Percentiles rank a stretch among this genome's conserved stretches.
These are phyloP conservation scores for Solanum pimpinellifolium DNA, from an alignment of 257 asterid genomes.

Conservation along the genomic window DNA sequence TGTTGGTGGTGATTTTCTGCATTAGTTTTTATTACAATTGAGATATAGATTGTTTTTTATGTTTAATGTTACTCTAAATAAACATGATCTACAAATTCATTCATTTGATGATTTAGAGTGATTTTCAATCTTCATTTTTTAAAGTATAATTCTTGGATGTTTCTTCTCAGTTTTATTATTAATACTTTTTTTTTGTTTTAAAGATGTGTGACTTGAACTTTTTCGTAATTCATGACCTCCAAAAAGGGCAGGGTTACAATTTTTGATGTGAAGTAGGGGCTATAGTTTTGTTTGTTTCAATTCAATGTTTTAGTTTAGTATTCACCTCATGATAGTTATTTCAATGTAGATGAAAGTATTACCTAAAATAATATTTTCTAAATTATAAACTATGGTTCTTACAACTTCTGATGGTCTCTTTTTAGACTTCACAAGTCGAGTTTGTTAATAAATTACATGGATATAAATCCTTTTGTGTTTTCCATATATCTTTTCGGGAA, in stretches of 20 bases:
- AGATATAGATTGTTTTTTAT: background rate
- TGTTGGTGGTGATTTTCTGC: background rate
- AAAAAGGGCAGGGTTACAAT: background rate
- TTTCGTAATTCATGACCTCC: background rate
- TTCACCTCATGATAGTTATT: no score
- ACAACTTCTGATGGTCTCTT: no score
- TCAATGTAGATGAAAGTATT: no score
- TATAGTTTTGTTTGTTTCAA: background rate
- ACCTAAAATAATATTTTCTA: no score
- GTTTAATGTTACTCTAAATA: accelerated
- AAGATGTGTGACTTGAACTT: background rate
- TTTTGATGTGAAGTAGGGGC: background rate
- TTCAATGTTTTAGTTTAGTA: no score
- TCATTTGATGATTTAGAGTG: background rate
- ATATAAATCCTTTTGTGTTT: background rate
- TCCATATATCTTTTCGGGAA: background rate
- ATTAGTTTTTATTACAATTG: background rate
- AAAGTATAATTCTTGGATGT: background rate
- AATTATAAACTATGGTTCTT: no score
- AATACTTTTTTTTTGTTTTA: background rate
- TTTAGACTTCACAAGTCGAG: no score
- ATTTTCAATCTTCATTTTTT: background rate
- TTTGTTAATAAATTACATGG: no score
- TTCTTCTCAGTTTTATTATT: background rate
- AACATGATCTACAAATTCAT: background rate